A percentile compares a stretch with the other conserved stretches of the same genome.
Evolutionary conservation across 495 filamentous ascomycete genomes (phyloP).

Genomic region (Neurospora sp.): DNA sequence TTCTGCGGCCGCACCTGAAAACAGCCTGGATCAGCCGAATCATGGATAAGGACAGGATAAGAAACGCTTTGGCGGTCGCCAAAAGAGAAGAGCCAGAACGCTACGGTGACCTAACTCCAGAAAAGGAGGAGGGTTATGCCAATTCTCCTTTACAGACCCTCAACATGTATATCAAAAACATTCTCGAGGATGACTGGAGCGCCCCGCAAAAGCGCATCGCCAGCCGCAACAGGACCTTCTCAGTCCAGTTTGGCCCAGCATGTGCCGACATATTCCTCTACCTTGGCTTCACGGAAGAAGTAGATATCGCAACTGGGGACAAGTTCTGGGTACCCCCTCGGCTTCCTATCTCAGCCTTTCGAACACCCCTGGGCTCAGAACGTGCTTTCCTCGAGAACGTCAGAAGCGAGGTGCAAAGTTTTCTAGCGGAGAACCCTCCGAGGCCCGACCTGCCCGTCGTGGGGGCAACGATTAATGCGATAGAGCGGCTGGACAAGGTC

Average conservation of each 20-base stretch:
- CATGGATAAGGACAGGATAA: conserved; percentile 44
- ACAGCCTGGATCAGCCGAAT: conserved; percentile 43
- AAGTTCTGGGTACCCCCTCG: conserved; percentile 18
- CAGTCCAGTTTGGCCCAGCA: conserved; percentile 54
- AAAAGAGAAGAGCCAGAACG: conserved; percentile 47
- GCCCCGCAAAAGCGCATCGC: conserved; percentile 45
- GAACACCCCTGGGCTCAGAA: conserved; percentile 13
- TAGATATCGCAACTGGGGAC: conserved; percentile 12
- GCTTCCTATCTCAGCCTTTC: conserved; percentile 8
- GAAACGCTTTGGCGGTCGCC: conserved; percentile 41
- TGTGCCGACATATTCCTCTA: conserved; percentile 54
- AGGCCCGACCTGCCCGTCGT: conserved; percentile 5
- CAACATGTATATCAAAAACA: conserved; percentile 52
- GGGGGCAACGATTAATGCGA: conserved; percentile 8
- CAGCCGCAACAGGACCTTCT: conserved; percentile 61
- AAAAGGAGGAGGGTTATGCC: conserved; percentile 26
- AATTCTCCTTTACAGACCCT: conserved; percentile 47
- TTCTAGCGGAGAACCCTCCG: conserved; percentile 11
- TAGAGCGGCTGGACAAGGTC: conserved; percentile 10
- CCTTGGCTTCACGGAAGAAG: conserved; percentile 45
- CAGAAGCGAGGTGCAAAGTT: conserved; percentile 24
- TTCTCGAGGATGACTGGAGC: conserved; percentile 35
- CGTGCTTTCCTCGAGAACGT: conserved; percentile 27
- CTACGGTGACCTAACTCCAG: conserved; percentile 38
- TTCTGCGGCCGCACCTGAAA: conserved; percentile 44